Base-by-base conservation (phyloP, 768 basidiomycete species). In the Auriscalpium vulgare region DNA sequence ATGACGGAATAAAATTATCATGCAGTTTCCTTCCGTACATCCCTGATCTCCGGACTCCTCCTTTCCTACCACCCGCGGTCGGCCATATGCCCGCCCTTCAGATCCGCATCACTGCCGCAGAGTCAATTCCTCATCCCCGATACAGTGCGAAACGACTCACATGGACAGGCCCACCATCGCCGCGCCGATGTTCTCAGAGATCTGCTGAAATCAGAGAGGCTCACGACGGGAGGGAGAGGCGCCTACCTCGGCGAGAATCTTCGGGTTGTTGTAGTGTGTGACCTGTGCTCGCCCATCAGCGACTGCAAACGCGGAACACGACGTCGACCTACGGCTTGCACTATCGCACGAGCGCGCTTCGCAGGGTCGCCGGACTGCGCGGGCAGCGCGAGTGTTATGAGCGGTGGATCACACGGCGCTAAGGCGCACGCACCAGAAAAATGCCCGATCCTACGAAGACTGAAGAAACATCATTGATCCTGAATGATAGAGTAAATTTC, bases 381-480 rank as follows among this genome's bases (percentile, higher is more conserved):
- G 62, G 56, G 61, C 34, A 19, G 3, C 14, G 49, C 45, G 8
- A 13, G 34, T 13, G 50, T 23, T 13, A 55, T 47, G 56, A 51
- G 54, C 45, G 49, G 36, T 48, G 13, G 51, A 34, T 16, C 36
- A 35, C n/a, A 14, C 5, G 36, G 7, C 16, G 4, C 34, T 8
- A 38, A 29, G 37, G 13, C 37, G n/a, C 38, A 76, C 85, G 49
- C 62, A 87, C 92, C 71, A 89, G 84, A 84, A 97, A 97, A 67
- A 98, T 95, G 49, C 95, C 95, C 17, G 94, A 97, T 40, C 95
- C 95, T 58, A 99, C 95, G 64, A 99, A 99, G 36, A 99, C 95
- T 90, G 67, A 59, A 47, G 1, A 48, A 47, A 54, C 43, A 36
- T 50, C 13, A 49, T 5, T 29, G 29, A 29, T 29, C 29, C 29